Percentiles rank a stretch among this genome's conserved stretches.
phyloP scores from a whole-genome alignment of 2,329 filamentous ascomycete species.

The Sphaerulina vaccinii region DNA sequence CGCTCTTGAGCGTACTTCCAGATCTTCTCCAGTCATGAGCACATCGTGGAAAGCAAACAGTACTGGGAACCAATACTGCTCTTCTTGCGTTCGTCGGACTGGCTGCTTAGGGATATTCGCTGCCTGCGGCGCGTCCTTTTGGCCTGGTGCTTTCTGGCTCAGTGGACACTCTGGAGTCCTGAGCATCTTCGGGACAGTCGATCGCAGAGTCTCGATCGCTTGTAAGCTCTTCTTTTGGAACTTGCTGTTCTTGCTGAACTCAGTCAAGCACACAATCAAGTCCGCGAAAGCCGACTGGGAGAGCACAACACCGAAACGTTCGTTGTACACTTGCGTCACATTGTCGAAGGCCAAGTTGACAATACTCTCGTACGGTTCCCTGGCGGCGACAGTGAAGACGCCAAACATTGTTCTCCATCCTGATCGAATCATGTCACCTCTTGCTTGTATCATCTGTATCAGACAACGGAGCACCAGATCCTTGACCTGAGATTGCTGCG shows the following conservation, averaged over 20 bases:
- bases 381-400: slow-evolving; percentile 92
- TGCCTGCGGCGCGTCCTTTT: slow-evolving; percentile 47
- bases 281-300: slow-evolving; percentile 96
- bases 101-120: slow-evolving; percentile 60
- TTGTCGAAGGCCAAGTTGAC: slow-evolving; percentile 97
- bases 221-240: slow-evolving; percentile 99
- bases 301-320: slow-evolving; percentile 91
- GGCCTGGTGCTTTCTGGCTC: slow-evolving; percentile 59
- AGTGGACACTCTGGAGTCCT: slow-evolving; percentile 93
- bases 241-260: slow-evolving; percentile 97
- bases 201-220: slow-evolving; percentile 91
- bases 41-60: slow-evolving; percentile 98
- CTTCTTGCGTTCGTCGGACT: slow-evolving; percentile 83
- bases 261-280: slow-evolving; percentile 90
- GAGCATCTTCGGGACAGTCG: slow-evolving; percentile 90
- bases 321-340: slow-evolving; percentile 92
- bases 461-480: slow-evolving; percentile 95
- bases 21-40: slow-evolving; percentile 96
- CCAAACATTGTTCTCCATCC: slow-evolving; percentile 99
- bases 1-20: slow-evolving; percentile 86
- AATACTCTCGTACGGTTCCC: slow-evolving; percentile 90
- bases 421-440: slow-evolving; percentile 93
- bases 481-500: slow-evolving; percentile 86
- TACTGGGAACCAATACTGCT: slow-evolving; percentile 98
- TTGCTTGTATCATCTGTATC: slow-evolving; percentile 98